Percentiles rank a stretch among this genome's conserved stretches.
Evolutionary conservation across 2,329 filamentous ascomycete species (phyloP).

Genomic region (Stenocarpella maydis): DNA sequence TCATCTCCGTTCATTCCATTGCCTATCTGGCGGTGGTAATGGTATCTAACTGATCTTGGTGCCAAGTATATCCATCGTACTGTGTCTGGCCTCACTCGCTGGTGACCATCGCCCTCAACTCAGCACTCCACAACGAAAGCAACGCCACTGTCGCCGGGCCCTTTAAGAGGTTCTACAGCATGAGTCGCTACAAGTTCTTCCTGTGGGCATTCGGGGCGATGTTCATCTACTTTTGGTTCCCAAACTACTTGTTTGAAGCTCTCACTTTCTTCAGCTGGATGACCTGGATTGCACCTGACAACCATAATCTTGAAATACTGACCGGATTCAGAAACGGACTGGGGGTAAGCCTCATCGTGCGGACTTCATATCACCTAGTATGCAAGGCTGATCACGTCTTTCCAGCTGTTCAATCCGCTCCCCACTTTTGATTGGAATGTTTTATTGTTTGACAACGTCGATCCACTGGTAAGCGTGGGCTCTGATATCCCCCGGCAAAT

Average conservation of each 20-base stretch:
- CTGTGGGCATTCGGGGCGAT: slow-evolving; percentile 52
- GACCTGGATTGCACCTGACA: slow-evolving; percentile 59
- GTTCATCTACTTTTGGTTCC: slow-evolving; percentile 59
- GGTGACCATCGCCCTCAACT: slow-evolving; percentile 56
- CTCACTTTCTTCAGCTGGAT: slow-evolving; percentile 60
- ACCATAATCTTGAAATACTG: slow-evolving; percentile 44
- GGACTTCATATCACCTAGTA: rapidly evolving
- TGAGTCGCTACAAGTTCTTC: slow-evolving; percentile 58
- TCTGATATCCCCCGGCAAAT: slow-evolving; percentile 42
- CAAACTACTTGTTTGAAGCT: slow-evolving; percentile 57
- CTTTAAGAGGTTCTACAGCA: slow-evolving; percentile 49
- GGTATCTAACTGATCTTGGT: neutral
- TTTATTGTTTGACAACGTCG: slow-evolving; percentile 25
- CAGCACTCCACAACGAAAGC: slow-evolving; percentile 53
- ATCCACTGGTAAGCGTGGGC: slow-evolving; percentile 54
- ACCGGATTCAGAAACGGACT: slow-evolving; percentile 47
- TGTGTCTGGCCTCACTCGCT: slow-evolving; percentile 61
- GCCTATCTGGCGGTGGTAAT: rapidly evolving
- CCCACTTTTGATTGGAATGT: slow-evolving; percentile 48
- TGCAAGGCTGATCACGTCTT: neutral
- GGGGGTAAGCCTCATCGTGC: slow-evolving; percentile 29
- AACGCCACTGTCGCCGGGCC: neutral
- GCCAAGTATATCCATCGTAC: slow-evolving; percentile 54
- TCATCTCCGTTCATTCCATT: neutral
- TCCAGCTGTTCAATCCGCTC: slow-evolving; percentile 43